A percentile compares a stretch with the other conserved stretches of the same genome.
Conservation (phyloP, 1,284 basidiomycete species). For the Leccinum pachyderme region DNA sequence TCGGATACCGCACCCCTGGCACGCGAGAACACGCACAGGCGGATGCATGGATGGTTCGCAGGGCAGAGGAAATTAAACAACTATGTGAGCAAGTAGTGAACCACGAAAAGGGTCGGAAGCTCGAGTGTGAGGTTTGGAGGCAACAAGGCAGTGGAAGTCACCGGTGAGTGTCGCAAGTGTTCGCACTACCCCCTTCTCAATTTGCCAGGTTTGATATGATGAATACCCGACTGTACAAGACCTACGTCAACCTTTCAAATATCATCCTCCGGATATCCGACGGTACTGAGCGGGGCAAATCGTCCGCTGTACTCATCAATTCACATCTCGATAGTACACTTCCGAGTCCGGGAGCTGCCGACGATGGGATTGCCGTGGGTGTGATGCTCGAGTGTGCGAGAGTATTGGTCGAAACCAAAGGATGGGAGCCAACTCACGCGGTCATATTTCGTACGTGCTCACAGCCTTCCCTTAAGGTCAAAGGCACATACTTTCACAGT, state of each 20-base stretch:
- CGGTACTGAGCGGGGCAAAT: slow-evolving; percentile 70
- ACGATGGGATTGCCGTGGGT: slow-evolving; percentile 85
- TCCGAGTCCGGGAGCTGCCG: slow-evolving; percentile 82
- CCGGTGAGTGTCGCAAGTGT: slow-evolving; percentile 49
- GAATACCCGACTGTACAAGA: slow-evolving; percentile 84
- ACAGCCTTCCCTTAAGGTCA: background rate
- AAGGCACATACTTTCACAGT: slow-evolving; percentile 45
- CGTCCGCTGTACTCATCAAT: slow-evolving; percentile 85
- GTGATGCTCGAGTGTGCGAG: slow-evolving; percentile 91
- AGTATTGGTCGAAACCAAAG: slow-evolving; percentile 73
- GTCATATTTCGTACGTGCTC: slow-evolving; percentile 76
- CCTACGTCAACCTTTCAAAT: slow-evolving; percentile 86
- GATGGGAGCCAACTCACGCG: slow-evolving; percentile 75
- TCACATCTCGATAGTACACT: slow-evolving; percentile 86
- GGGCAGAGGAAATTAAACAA: slow-evolving; percentile 57
- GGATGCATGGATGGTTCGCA: slow-evolving; percentile 78
- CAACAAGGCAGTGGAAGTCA: slow-evolving; percentile 86
- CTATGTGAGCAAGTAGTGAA: slow-evolving; percentile 59
- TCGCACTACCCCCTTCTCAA: background rate
- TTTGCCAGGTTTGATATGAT: slow-evolving; percentile 78
- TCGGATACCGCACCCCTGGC: slow-evolving; percentile 92
- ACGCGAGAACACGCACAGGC: slow-evolving; percentile 86
- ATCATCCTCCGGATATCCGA: slow-evolving; percentile 88
- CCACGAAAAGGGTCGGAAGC: slow-evolving; percentile 48
- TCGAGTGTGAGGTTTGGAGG: slow-evolving; percentile 86